Conservation (phyloP, 202 grass and related monocot species). For the Saccharum hybrid region DNA sequence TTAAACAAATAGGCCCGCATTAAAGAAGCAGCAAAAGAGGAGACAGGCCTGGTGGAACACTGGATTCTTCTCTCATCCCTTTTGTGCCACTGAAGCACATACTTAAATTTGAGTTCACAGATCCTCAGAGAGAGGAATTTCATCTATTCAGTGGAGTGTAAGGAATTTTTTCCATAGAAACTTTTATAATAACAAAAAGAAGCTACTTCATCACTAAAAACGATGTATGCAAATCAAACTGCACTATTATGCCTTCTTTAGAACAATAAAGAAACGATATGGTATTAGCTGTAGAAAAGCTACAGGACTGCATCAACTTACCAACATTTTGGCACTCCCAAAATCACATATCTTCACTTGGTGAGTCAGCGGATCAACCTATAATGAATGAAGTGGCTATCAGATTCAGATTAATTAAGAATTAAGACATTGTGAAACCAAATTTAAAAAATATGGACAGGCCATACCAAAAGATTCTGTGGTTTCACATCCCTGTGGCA, state of each 20-base stretch:
- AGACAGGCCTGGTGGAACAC: neutral
- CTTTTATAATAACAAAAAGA: neutral
- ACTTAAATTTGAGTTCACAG: neutral
- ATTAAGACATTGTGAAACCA: neutral
- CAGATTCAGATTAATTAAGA: neutral
- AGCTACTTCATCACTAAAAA: slow-evolving; percentile 18
- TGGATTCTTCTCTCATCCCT: neutral
- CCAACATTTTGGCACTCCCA: slow-evolving; percentile 76
- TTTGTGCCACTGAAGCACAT: neutral
- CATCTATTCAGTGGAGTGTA: neutral
- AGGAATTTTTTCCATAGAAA: neutral
- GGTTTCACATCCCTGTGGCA: too few relatives aligned
- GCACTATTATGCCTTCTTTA: neutral
- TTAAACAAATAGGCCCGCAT: neutral
- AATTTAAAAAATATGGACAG: too few relatives aligned
- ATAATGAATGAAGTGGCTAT: slow-evolving; percentile 29
- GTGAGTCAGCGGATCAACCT: slow-evolving; percentile 74
- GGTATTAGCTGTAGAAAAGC: neutral
- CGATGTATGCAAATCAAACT: neutral
- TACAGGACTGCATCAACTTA: slow-evolving; percentile 42
- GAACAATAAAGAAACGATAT: neutral
- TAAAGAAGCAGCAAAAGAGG: slow-evolving; percentile 11
- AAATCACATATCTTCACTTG: slow-evolving; percentile 75
- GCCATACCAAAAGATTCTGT: too few relatives aligned
- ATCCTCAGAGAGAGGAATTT: neutral